These are phyloP conservation scores for Sarocladium strictum DNA, from an alignment of 2,329 filamentous ascomycete genomes.

Conservation along the genomic window DNA sequence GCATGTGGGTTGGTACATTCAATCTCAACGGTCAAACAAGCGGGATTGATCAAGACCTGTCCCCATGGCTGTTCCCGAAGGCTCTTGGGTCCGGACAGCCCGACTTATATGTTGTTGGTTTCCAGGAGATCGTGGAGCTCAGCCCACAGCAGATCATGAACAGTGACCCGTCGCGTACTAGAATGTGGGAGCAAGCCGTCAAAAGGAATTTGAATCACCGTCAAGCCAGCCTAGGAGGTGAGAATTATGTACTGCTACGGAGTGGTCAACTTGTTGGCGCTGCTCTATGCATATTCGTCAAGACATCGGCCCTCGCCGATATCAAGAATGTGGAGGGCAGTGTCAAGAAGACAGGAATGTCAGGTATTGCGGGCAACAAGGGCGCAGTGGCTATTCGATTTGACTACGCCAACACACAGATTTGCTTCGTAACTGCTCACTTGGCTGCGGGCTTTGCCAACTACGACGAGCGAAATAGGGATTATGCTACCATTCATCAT, in stretches of 20 bases:
- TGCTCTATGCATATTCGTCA: conserved; percentile 87
- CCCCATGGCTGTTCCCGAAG: conserved; percentile 75
- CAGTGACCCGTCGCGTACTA: conserved; percentile 80
- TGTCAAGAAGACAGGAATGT: conserved; percentile 91
- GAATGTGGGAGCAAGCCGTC: conserved; percentile 81
- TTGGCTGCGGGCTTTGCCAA: conserved; percentile 93
- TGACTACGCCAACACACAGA: conserved; percentile 85
- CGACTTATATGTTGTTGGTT: conserved; percentile 83
- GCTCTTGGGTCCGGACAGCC: conserved; percentile 56
- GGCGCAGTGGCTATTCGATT: conserved; percentile 94
- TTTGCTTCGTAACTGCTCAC: conserved; percentile 96
- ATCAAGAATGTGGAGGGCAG: conserved; percentile 97
- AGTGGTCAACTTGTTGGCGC: conserved; percentile 94
- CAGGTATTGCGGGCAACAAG: conserved; percentile 96
- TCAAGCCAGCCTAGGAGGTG: conserved; percentile 56
- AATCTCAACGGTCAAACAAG: conserved; percentile 87
- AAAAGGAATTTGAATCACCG: conserved; percentile 69
- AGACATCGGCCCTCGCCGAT: conserved; percentile 64
- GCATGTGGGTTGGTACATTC: conserved; percentile 84
- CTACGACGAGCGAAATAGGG: conserved; percentile 90
- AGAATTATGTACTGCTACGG: conserved; percentile 82
- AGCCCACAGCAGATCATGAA: conserved; percentile 99
- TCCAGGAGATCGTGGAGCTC: conserved; percentile 97
- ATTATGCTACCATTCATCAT: conserved; percentile 83
- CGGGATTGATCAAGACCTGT: conserved; percentile 73